Conservation (phyloP, 257 asterid species). For the Przewalskia tangutica region DNA sequence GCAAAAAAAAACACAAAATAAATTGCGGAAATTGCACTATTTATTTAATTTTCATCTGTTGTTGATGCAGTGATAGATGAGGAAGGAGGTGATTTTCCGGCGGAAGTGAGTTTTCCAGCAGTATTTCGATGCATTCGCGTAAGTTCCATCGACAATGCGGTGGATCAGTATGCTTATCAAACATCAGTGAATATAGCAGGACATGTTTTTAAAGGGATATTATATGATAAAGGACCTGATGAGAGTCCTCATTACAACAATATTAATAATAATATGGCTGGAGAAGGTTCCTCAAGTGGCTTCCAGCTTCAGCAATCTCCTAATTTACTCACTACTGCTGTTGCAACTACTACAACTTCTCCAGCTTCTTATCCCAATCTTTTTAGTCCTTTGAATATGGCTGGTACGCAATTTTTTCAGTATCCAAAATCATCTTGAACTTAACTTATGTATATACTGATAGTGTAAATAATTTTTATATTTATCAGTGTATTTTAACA, state of each 20-base stretch:
- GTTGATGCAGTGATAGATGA: slow-evolving; percentile 18
- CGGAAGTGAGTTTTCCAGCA: slow-evolving; percentile 56
- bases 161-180: slow-evolving; percentile 68
- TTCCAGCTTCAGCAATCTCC: slow-evolving; percentile 16
- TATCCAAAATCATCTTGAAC: slow-evolving; percentile 34
- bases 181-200: slow-evolving; percentile 70
- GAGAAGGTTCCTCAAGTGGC: slow-evolving; percentile 28
- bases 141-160: slow-evolving; percentile 60
- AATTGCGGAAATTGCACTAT: background rate
- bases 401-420: slow-evolving; percentile 37
- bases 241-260: slow-evolving; percentile 6
- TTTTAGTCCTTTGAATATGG: slow-evolving; percentile 18
- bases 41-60: background rate
- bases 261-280: slow-evolving; percentile 8
- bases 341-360: background rate
- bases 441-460: too few relatives aligned
- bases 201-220: slow-evolving; percentile 61
- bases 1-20: background rate
- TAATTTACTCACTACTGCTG: background rate
- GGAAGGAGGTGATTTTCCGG: slow-evolving; percentile 50
- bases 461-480: too few relatives aligned
- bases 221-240: slow-evolving; percentile 59
- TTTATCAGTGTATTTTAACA: background rate
- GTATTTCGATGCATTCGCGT: slow-evolving; percentile 59
- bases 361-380: slow-evolving; percentile 20